phyloP scores from a whole-genome alignment of 1,284 basidiomycete genomes.

The Ustilago shanxiensis region DNA sequence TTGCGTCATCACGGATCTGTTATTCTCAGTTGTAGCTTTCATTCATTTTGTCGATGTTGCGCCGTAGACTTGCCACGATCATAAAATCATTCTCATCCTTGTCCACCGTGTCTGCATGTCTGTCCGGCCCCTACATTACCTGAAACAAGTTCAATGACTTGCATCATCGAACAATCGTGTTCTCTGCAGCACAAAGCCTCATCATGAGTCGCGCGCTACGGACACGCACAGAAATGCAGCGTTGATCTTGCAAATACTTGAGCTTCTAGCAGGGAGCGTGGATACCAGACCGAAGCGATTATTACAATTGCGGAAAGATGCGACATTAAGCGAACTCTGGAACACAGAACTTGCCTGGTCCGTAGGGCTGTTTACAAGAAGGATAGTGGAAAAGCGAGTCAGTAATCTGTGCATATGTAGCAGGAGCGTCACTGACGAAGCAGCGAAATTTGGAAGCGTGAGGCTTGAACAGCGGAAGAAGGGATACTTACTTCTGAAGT shows the following conservation, averaged over 20 bases:
- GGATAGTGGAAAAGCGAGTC: background rate
- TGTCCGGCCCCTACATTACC: background rate
- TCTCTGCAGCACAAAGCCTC: background rate
- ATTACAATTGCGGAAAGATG: constrained; percentile 10
- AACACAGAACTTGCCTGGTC: constrained; percentile 88
- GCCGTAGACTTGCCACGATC: background rate
- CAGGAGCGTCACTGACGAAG: background rate
- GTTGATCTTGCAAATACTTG: constrained; percentile 25
- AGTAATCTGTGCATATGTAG: background rate
- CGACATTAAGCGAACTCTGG: constrained; percentile 79
- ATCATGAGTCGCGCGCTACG: background rate
- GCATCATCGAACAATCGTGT: background rate
- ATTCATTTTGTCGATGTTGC: constrained; percentile 1
- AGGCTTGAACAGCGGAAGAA: background rate
- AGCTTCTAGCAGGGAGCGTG: constrained; percentile 17
- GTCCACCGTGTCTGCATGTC: background rate
- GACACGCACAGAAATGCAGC: background rate
- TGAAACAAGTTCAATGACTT: background rate
- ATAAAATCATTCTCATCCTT: background rate
- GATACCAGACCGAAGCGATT: background rate
- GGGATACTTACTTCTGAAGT: constrained; percentile 78
- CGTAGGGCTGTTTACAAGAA: constrained; percentile 80
- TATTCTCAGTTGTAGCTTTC: background rate
- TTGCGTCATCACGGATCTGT: background rate
- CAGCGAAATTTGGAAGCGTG: background rate